Evolutionary conservation across 176 grass and related monocot genomes (phyloP).

Genomic region (Juncus inflexus): DNA sequence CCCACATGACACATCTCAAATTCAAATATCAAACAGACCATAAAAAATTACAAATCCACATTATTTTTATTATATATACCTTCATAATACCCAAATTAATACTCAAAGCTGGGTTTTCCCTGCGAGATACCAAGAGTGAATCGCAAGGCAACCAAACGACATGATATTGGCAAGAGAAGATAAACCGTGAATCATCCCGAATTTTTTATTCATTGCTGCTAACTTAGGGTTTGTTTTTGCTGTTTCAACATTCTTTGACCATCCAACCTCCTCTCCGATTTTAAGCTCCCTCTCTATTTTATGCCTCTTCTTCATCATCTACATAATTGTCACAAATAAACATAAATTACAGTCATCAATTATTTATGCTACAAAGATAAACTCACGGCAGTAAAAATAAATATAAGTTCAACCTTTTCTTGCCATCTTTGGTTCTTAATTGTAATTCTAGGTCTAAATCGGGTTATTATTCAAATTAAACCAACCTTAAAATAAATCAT

Average conservation of each 20-base stretch:
- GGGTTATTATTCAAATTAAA: no score
- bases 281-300: constrained; percentile 81
- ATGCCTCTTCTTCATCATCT: constrained; percentile 99
- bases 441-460: no score
- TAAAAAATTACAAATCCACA: no score
- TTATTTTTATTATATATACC: neutral
- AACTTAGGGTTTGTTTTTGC: constrained; percentile 75
- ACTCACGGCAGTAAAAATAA: no score
- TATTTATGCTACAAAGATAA: no score
- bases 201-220: constrained; percentile 82
- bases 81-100: neutral
- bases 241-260: constrained; percentile 82
- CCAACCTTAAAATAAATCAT: no score
- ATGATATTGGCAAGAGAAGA: constrained; percentile 90
- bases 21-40: no score
- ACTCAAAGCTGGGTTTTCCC: constrained; percentile 75
- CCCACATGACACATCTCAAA: no score
- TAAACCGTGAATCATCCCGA: constrained; percentile 93
- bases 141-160: constrained; percentile 88
- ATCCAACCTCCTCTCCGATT: constrained; percentile 86
- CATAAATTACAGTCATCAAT: no score
- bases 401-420: no score
- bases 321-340: constrained; percentile 13
- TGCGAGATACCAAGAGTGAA: constrained; percentile 91
- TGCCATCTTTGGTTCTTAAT: no score